phyloP scores from a whole-genome alignment of 2,329 filamentous ascomycete species.

The Colletotrichum acutatum region DNA sequence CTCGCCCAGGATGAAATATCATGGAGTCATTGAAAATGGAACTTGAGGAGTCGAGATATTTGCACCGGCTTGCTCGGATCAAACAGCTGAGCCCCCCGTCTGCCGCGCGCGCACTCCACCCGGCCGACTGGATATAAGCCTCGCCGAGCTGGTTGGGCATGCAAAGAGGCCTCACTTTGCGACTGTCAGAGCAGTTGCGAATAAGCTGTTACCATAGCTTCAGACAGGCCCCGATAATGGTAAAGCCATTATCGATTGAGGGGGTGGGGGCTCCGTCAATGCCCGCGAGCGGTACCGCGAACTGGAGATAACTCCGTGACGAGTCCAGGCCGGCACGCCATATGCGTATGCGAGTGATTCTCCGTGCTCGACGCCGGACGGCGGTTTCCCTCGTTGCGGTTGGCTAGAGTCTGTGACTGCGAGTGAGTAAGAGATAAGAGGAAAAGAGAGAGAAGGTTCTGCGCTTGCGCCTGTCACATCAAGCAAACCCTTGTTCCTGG shows the following conservation, averaged over 20 bases:
- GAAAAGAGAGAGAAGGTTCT: not conserved
- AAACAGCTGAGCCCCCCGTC: not conserved
- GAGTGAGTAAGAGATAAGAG: not conserved
- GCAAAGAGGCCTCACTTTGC: not conserved
- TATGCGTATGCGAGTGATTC: not conserved
- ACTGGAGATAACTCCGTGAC: not conserved
- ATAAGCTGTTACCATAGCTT: conserved; percentile 33
- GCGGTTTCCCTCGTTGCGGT: not conserved
- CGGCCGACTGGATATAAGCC: not conserved
- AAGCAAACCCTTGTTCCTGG: conserved; percentile 19
- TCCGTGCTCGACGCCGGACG: not conserved
- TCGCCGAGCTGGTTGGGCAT: not conserved
- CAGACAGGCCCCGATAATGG: conserved; percentile 1
- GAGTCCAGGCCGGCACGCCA: conserved; percentile 5
- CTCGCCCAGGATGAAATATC: not conserved
- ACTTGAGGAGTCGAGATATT: not conserved
- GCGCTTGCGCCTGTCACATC: conserved; percentile 8
- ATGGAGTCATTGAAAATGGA: conserved; percentile 9
- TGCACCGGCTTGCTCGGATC: conserved; percentile 5
- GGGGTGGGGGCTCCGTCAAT: not conserved
- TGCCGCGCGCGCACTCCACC: not conserved
- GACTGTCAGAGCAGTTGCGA: conserved; percentile 3
- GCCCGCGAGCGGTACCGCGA: not conserved
- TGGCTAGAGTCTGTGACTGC: not conserved
- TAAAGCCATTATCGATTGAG: not conserved